Percentiles rank a stretch among this genome's conserved stretches.
These are phyloP conservation scores for Sugiyamaella grinbergsii DNA, from an alignment of 1,139 yeast genomes.

Conservation along the genomic window DNA sequence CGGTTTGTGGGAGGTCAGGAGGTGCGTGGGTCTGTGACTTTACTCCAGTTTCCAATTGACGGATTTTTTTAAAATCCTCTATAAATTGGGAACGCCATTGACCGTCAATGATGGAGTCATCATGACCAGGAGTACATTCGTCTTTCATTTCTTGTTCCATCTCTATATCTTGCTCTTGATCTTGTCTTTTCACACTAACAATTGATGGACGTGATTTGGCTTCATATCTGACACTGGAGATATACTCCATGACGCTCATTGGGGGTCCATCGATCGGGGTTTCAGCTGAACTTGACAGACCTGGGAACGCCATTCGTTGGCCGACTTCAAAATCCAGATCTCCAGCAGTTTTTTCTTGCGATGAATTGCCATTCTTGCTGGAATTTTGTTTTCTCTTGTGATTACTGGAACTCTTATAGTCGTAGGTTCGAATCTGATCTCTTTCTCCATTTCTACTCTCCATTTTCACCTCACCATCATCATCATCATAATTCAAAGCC, in stretches of 20 bases:
- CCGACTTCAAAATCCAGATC: slow-evolving; percentile 11
- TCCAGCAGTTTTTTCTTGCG: background rate
- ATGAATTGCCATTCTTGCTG: background rate
- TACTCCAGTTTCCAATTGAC: background rate
- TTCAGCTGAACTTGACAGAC: background rate
- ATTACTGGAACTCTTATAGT: background rate
- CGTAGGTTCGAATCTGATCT: background rate
- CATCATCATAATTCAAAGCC: slow-evolving; percentile 12
- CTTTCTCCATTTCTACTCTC: background rate
- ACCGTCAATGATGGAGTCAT: background rate
- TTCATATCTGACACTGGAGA: slow-evolving; percentile 33
- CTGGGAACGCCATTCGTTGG: slow-evolving; percentile 16
- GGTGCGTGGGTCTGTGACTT: background rate
- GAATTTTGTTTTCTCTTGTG: background rate
- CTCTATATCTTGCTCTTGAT: slow-evolving; percentile 1
- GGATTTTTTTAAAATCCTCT: background rate
- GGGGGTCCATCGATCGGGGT: slow-evolving; percentile 22
- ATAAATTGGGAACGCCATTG: slow-evolving; percentile 15
- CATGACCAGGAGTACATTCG: background rate
- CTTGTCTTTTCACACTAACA: slow-evolving; percentile 12
- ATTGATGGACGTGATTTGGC: slow-evolving; percentile 30
- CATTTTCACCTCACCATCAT: background rate
- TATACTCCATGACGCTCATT: slow-evolving; percentile 31
- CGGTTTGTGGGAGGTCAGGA: slow-evolving; percentile 30
- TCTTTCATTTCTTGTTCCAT: too few relatives aligned